Evolutionary conservation across 176 grass and related monocot genomes (phyloP).

Genomic region (Cocos nucifera): DNA sequence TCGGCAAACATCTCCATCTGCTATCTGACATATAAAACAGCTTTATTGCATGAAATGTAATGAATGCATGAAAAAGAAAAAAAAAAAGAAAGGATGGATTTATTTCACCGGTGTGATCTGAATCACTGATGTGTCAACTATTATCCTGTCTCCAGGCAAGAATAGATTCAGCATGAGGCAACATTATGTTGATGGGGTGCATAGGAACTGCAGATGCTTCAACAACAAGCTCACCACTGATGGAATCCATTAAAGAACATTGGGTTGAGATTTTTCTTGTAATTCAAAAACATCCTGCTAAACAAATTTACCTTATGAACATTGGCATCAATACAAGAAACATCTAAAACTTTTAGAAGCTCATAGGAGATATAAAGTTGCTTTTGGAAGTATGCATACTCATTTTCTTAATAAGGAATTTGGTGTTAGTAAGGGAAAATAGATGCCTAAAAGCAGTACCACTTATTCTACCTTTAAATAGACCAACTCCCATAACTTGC

Average conservation of each 20-base stretch:
- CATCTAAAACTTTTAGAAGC: too few relatives aligned
- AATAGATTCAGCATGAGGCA: slow-evolving; percentile 16
- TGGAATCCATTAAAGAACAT: slow-evolving; percentile 4
- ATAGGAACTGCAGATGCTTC: slow-evolving; percentile 15
- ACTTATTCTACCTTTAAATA: too few relatives aligned
- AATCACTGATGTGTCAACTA: slow-evolving; percentile 8
- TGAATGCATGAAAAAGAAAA: not conserved
- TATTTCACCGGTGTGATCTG: slow-evolving; percentile 5
- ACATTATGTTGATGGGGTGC: not conserved
- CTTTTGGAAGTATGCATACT: too few relatives aligned
- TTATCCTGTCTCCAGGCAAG: slow-evolving; percentile 4
- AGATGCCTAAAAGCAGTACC: too few relatives aligned
- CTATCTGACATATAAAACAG: slow-evolving; percentile 5
- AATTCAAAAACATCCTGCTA: slow-evolving; percentile 4
- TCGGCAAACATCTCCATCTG: slow-evolving; percentile 12
- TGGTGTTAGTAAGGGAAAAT: too few relatives aligned
- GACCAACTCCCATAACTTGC: too few relatives aligned
- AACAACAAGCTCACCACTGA: slow-evolving; percentile 6
- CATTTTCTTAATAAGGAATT: too few relatives aligned
- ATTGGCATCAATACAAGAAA: too few relatives aligned
- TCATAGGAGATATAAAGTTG: too few relatives aligned
- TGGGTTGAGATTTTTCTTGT: slow-evolving; percentile 6
- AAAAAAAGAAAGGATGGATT: not conserved
- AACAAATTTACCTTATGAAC: not conserved
- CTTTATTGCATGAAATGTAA: not conserved